phyloP scores from a whole-genome alignment of 2,329 filamentous ascomycete species.

The Arachnomyces sp. region DNA sequence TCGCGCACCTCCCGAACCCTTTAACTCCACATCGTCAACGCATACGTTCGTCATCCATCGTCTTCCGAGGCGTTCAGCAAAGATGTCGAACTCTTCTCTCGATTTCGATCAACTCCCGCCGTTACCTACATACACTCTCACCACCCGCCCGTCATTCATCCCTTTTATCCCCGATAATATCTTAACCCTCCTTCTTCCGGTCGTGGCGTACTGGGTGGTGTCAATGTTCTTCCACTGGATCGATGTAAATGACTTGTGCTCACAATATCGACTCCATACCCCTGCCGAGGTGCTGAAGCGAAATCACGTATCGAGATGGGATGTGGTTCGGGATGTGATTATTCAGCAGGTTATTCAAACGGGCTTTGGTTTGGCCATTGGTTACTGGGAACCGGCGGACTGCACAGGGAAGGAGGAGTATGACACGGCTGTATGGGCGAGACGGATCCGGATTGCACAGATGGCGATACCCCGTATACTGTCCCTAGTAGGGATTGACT shows the following conservation, averaged over 20 bases:
- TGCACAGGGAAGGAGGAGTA: slow-evolving; percentile 72
- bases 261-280: slow-evolving; percentile 88
- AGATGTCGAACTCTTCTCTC: slow-evolving; percentile 25
- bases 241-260: slow-evolving; percentile 77
- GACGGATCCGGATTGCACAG: slow-evolving; percentile 70
- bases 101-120: slow-evolving; percentile 60
- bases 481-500: slow-evolving; percentile 66
- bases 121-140: slow-evolving; percentile 71
- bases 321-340: slow-evolving; percentile 84
- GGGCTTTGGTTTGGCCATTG: slow-evolving; percentile 58
- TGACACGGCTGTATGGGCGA: slow-evolving; percentile 85
- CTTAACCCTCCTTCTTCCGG: slow-evolving; percentile 65
- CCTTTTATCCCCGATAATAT: slow-evolving; percentile 74
- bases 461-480: slow-evolving; percentile 67
- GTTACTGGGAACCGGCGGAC: slow-evolving; percentile 65
- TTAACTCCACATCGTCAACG: no score
- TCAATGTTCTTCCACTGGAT: slow-evolving; percentile 83
- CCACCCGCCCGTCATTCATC: slow-evolving; percentile 63
- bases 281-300: slow-evolving; percentile 82
- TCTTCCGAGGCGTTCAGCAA: neutral
- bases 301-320: slow-evolving; percentile 76
- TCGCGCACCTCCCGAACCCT: no score
- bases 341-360: slow-evolving; percentile 89
- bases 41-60: no score
- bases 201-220: slow-evolving; percentile 80